Evolutionary conservation across 2,329 filamentous ascomycete species (phyloP).

Genomic region (Epicoccum nigrum): DNA sequence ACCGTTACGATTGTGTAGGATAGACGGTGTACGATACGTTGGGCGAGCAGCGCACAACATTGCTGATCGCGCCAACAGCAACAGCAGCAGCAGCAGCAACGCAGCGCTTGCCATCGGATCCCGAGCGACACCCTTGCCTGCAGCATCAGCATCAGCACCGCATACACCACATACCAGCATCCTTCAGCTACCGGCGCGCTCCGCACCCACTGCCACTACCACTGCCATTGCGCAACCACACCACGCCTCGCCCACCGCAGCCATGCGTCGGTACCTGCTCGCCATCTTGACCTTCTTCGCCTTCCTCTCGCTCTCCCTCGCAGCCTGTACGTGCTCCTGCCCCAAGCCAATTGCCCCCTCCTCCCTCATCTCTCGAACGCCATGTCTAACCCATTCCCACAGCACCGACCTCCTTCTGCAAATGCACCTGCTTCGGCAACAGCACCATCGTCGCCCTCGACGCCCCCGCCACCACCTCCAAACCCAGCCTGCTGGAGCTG

Average conservation of each 20-base stretch:
- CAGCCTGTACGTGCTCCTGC: constrained; percentile 55
- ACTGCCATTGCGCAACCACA: constrained; percentile 9
- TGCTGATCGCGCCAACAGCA: background rate
- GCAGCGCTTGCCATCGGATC: background rate
- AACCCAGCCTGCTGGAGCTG: constrained; percentile 30
- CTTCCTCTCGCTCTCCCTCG: constrained; percentile 49
- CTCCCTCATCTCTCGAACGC: no score
- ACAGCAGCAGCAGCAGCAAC: no score
- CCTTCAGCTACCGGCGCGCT: constrained; percentile 7
- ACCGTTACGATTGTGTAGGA: no score
- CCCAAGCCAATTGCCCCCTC: no score
- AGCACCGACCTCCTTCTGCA: constrained; percentile 70
- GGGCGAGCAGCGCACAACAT: background rate
- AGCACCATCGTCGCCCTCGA: constrained; percentile 71
- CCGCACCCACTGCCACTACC: constrained; percentile 1
- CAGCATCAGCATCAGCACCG: no score
- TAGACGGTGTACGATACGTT: no score
- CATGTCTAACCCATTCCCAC: no score
- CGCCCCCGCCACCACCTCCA: constrained; percentile 44
- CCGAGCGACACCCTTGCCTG: constrained; percentile 5
- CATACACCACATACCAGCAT: no score
- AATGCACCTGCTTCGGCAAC: constrained; percentile 72
- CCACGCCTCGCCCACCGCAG: constrained; percentile 24
- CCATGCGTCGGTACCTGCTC: constrained; percentile 26
- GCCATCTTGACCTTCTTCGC: constrained; percentile 37